Evolutionary conservation across 495 filamentous ascomycete genomes (phyloP).

Genomic region (Hyaloscypha hepaticicola): DNA sequence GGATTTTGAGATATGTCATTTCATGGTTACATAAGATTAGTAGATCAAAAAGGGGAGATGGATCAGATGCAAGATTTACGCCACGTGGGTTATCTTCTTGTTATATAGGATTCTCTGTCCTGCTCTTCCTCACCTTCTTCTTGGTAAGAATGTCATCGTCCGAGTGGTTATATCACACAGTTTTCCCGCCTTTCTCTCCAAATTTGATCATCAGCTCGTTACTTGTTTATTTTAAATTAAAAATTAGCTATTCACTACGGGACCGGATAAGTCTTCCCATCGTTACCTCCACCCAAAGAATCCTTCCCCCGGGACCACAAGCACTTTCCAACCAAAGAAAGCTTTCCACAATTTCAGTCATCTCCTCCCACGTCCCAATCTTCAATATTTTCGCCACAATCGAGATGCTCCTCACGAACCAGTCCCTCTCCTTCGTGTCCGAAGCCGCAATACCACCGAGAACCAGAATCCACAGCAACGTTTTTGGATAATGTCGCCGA

Average conservation of each 20-base stretch:
- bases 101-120: background rate
- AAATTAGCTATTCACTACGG: background rate
- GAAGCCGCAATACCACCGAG: slow-evolving; percentile 11
- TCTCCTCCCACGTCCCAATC: slow-evolving; percentile 4
- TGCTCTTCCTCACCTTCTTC: background rate
- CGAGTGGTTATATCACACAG: background rate
- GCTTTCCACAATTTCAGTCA: background rate
- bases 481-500: slow-evolving; percentile 4
- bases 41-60: too few relatives aligned
- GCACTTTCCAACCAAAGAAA: slow-evolving; percentile 14
- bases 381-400: background rate
- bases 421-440: background rate
- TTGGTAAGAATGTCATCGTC: background rate
- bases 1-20: background rate
- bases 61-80: background rate
- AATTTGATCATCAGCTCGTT: background rate
- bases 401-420: slow-evolving; percentile 6
- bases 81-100: background rate
- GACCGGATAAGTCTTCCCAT: background rate
- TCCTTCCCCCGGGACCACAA: slow-evolving; percentile 10
- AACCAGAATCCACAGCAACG: slow-evolving; percentile 12
- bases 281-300: slow-evolving; percentile 11
- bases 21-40: background rate
- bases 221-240: background rate
- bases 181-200: too few relatives aligned